Evolutionary conservation across 73 alveolate species (phyloP), one percentile per base, ranked within the genome.

Genomic region (Paramecium caudatum): DNA sequence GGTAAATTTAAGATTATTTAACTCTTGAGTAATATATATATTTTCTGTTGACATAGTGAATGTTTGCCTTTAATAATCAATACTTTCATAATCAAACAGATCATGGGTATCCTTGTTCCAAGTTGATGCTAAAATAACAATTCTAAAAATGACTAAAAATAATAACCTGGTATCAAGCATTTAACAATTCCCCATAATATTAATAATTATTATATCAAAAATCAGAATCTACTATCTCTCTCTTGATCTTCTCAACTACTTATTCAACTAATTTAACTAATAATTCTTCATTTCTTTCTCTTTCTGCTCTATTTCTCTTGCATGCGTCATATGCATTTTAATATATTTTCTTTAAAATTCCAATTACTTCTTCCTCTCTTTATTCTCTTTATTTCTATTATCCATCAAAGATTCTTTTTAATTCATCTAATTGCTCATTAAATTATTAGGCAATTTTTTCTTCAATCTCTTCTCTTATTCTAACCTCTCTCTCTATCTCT

Each of bases 281-380:
- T 78, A 86, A 46, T 63, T 86, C 93, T 86, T 86, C 93, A 63
- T 78, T 86, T 41, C 80, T 86, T 86, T 86, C 93, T 86, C 93
- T 86, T 1, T 86, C 93, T 16, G 74, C 62, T 63, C 68, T 86
- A 46, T 78, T 62, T 65, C 93, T 61, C 65, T 70, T 78, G 41
- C 82, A 62, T 10, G 87, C 87, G 16, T 86, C 93, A 63, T 63
- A 62, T 9, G 84, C 88, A 46, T 46, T 86, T 15, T 70, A 62
- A 13, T 86, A 86, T 34, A 86, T 62, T 16, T 62, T 78, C 41
- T 86, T 86, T 27, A 86, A 78, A 2, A 86, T 86, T 17, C 80
- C 80, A 12, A 86, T 86, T 3, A 86, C 30, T 30, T 86, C 93
- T 65, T 86, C 93, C 34, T 86, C 93, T 62, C 93, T 70, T 63